Evolutionary conservation across 2,329 filamentous ascomycete species (phyloP).

Genomic region (Talaromyces islandicus): DNA sequence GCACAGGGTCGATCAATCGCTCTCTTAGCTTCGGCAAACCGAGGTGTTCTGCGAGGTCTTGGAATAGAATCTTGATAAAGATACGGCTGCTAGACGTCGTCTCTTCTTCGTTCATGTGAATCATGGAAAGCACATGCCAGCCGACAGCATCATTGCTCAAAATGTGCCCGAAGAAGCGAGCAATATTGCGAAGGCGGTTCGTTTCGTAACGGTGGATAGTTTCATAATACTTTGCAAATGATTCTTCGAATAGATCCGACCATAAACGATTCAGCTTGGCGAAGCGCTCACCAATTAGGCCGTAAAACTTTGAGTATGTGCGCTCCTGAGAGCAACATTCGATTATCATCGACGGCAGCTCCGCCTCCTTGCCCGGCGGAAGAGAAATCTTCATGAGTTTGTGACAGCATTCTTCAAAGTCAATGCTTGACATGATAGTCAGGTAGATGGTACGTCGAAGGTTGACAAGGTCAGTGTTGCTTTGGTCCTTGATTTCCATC

Average conservation of each 20-base stretch:
- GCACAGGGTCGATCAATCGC: constrained; percentile 68
- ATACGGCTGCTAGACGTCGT: constrained; percentile 95
- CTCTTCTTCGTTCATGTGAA: constrained; percentile 93
- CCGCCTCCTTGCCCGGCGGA: constrained; percentile 77
- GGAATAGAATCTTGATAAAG: constrained; percentile 96
- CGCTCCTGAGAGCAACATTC: constrained; percentile 96
- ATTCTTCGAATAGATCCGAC: constrained; percentile 85
- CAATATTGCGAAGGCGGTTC: constrained; percentile 89
- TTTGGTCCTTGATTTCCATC: constrained; percentile 96
- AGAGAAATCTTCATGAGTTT: constrained; percentile 94
- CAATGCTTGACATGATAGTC: constrained; percentile 93
- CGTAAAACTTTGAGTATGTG: constrained; percentile 97
- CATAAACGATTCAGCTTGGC: constrained; percentile 93
- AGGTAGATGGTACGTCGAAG: constrained; percentile 91
- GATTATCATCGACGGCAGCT: constrained; percentile 93
- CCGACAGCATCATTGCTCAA: constrained; percentile 81
- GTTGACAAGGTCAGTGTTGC: constrained; percentile 91
- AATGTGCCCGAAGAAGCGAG: constrained; percentile 88
- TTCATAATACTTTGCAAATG: constrained; percentile 90
- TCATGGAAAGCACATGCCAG: constrained; percentile 79
- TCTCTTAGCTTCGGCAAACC: constrained; percentile 74
- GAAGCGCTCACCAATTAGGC: constrained; percentile 87
- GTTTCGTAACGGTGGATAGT: constrained; percentile 97
- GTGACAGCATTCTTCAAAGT: constrained; percentile 94
- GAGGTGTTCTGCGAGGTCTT: constrained; percentile 81